Base-by-base conservation (phyloP, 371 early-diverging fungal genomes). In the Apophysomyces elegans region DNA sequence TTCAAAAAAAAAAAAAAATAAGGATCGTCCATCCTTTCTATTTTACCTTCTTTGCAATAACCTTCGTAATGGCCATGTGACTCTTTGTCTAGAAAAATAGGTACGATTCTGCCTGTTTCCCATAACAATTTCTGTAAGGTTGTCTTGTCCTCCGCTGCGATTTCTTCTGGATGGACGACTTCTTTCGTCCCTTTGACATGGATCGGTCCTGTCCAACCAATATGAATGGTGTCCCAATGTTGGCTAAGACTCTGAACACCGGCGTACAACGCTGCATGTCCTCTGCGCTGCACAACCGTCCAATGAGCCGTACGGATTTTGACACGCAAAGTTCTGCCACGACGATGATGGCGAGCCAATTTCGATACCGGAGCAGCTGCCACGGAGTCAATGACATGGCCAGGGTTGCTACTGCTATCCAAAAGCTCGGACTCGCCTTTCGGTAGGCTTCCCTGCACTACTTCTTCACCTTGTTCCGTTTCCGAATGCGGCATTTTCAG, bases 1-100 rank as follows among this genome's bases (percentile, higher is more conserved):
- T 36, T 18, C 39, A 7, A 38, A 43, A 37, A 11, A 44, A 54
- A 21, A 60, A 26, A 26, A 38, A 43, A 37, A 11, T 36, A 54
- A 37, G 56, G 54, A 50, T 50, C 54, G 54, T 21, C 54, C 9
- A 7, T 7, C n/a, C 43, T 7, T 63, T 26, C 32, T 26, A 26
- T 26, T 26, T 47, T 87, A 89, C 95, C 91, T 64, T 86, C 83
- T 86, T 94, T 97, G 89, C 93, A 96, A 79, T 89, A 96, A 7
- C 93, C 97, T 78, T 94, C 96, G 84, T 92, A 93, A 81, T 90
- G 95, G 36, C 88, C 89, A 18, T 74, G 64, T 45, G 91, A 77
- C 16, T 86, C 79, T 11, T 88, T 88, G 44, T 90, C 88, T 45
- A 97, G 71, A 70, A 95, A 91, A 37, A 98, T 87, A 7, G 97